Evolutionary conservation across 306 rosid species (phyloP), one percentile per base, ranked within the genome.

Genomic region (Vigna mungo): DNA sequence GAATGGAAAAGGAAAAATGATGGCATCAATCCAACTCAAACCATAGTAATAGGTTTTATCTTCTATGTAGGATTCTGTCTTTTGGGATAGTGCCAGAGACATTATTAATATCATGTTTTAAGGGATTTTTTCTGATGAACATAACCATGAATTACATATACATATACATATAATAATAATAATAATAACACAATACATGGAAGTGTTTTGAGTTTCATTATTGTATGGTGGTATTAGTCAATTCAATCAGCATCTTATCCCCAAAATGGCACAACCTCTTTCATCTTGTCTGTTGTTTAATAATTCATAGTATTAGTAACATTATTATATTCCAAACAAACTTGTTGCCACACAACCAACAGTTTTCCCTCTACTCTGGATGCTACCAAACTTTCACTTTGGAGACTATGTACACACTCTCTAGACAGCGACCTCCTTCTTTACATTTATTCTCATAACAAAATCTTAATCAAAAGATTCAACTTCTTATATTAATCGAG

Each of bases 211-310:
- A 14, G 3, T 25, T n/a, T 52, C 30, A 51, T 34, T 65, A 9
- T 8, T 53, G 10, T 11, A 43, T 70, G 27, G 25, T 21, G 34
- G 27, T 73, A 47, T 16, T 74, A 32, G 84, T 85, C 82, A 66
- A 82, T 58, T 82, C 88, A 56, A 73, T 85, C 88, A 41, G 6
- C 82, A 55, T 82, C 86, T 61, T 76, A 82, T 85, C 79, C 6
- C 65, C 51, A 71, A 76, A 41, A 25, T 72, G 71, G 55, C 51
- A 71, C 58, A 79, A 67, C 14, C 55, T 71, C 21, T 4, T 64
- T 44, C 36, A 51, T 70, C 70, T 74, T 68, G 46, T 69, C 81
- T 55, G 9, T 20, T 11, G n/a, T 17, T 43, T 37, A 79, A 63
- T 75, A 71, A 37, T 27, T 7, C 1, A 7, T 1, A 2, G 27